Evolutionary conservation across 306 rosid species (phyloP).

Genomic region (Trichosanthes cucumerina): DNA sequence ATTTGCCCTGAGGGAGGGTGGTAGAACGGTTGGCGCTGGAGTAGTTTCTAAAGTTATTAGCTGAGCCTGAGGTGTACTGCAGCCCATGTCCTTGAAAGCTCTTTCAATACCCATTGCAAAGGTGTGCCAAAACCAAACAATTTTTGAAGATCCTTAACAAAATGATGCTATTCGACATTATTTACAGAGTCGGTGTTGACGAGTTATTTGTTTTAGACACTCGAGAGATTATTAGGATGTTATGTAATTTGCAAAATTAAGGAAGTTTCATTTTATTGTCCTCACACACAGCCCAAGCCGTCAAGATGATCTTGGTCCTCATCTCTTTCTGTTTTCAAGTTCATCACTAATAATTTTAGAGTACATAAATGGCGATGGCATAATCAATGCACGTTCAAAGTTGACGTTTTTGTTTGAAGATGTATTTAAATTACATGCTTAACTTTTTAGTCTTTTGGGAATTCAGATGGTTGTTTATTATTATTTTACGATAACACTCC

Average conservation of each 20-base stretch:
- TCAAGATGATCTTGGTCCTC: background rate
- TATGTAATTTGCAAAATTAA: slow-evolving; percentile 3
- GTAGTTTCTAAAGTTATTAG: slow-evolving; percentile 86
- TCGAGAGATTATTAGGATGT: background rate
- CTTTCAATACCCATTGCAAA: slow-evolving; percentile 4
- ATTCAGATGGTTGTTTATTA: background rate
- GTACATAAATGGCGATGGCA: slow-evolving; percentile 12
- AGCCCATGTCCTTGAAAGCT: background rate
- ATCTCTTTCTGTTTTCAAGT: background rate
- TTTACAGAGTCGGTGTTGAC: background rate
- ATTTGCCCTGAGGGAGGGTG: slow-evolving; percentile 98
- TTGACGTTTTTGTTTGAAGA: background rate
- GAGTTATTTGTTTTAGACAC: slow-evolving; percentile 2
- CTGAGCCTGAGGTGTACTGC: slow-evolving; percentile 15
- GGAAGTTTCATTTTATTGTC: background rate
- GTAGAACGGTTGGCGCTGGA: slow-evolving; percentile 99
- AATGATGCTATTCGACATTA: background rate
- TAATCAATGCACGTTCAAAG: background rate
- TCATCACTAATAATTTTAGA: background rate
- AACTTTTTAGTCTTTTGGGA: background rate
- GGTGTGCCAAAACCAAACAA: slow-evolving; percentile 9
- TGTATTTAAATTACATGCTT: background rate
- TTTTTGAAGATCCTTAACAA: slow-evolving; percentile 8
- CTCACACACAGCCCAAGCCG: background rate
- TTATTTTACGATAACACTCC: background rate